A percentile compares a stretch with the other conserved stretches of the same genome.
Conservation (phyloP, 805 yeast genomes). For the Hyphopichia homilentoma region DNA sequence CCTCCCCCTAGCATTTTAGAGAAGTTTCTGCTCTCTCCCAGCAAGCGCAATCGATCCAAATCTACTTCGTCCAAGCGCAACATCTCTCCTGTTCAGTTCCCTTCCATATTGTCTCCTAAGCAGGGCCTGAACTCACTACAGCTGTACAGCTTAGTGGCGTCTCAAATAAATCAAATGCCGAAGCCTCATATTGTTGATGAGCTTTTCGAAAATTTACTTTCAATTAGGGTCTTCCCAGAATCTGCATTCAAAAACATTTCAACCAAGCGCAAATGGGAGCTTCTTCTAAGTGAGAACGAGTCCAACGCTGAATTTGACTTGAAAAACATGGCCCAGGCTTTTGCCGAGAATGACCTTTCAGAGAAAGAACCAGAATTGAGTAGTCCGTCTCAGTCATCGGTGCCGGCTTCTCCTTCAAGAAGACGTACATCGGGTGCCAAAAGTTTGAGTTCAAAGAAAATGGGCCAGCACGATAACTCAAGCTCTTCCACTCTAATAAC, state of each 20-base stretch:
- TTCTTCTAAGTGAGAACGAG: constrained; percentile 38
- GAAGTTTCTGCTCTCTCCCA: neutral
- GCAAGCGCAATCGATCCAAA: neutral
- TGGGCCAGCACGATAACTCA: neutral
- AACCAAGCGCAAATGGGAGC: constrained; percentile 40
- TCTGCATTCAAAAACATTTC: constrained; percentile 29
- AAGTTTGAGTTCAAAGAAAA: neutral
- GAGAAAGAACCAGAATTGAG: neutral
- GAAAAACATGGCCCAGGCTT: constrained; percentile 11
- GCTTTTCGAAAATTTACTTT: constrained; percentile 36
- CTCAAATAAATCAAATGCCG: constrained; percentile 33
- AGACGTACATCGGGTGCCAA: neutral
- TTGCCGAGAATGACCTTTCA: neutral
- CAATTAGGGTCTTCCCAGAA: constrained; percentile 35
- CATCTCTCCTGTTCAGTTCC: neutral
- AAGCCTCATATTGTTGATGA: constrained; percentile 31
- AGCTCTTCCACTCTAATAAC: neutral
- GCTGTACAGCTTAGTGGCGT: constrained; percentile 30
- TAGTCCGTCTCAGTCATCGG: neutral
- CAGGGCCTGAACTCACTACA: constrained; percentile 18
- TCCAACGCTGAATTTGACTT: constrained; percentile 35
- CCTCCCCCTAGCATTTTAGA: too few relatives aligned
- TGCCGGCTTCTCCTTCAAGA: constrained; percentile 1
- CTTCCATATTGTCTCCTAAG: neutral
- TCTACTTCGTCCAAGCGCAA: neutral